Evolutionary conservation across 2,329 filamentous ascomycete genomes (phyloP), one percentile per base, ranked within the genome.

Genomic region (Helminthosporium solani): DNA sequence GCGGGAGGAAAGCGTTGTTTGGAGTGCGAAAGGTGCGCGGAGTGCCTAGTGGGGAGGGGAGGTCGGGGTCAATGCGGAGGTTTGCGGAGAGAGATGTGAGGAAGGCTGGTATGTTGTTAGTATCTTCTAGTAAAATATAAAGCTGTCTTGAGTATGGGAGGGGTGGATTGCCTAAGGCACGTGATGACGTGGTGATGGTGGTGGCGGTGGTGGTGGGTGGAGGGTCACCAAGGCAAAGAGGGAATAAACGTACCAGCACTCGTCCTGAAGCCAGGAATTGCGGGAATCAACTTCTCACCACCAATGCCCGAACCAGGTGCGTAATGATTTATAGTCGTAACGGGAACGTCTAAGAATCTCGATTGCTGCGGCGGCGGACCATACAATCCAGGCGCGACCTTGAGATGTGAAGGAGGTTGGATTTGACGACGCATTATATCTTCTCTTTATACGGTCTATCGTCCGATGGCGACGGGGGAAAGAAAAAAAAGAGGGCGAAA

Each of bases 31-130:
- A 74, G 43, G 81, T 78, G 16, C 85, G 85, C 19, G 86, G 88
- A 50, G 80, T 85, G 45, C 78, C 76, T 49, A 82, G 78, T 39
- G 85, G 85, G 35, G 84, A 81, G 53, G 86, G 69, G 71, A 82
- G 51, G 36, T 76, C 73, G 25, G 75, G 73, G 58, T 73, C 76
- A 47, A 92, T 83, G 58, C 85, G 84, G 44, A 94, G 80, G 64
- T 94, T 94, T 53, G 87, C 87, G 57, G 87, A 84, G 14, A 94
- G 78, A 58, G 89, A 92, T 45, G 84, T 86, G 71, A 94, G 86
- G 75, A 94, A 94, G 20, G 88, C 88, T 94, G 25, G 34, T 16
- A 25, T 38, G 25, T 14, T 6, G 35, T 64, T 39, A 64, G 59
- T 51, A 16, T 31, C 18, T 16, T 35, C 15, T 14, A 27, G 30